Evolutionary conservation across 1,284 basidiomycete species (phyloP).

Genomic region (Microbotryum saponariae): DNA sequence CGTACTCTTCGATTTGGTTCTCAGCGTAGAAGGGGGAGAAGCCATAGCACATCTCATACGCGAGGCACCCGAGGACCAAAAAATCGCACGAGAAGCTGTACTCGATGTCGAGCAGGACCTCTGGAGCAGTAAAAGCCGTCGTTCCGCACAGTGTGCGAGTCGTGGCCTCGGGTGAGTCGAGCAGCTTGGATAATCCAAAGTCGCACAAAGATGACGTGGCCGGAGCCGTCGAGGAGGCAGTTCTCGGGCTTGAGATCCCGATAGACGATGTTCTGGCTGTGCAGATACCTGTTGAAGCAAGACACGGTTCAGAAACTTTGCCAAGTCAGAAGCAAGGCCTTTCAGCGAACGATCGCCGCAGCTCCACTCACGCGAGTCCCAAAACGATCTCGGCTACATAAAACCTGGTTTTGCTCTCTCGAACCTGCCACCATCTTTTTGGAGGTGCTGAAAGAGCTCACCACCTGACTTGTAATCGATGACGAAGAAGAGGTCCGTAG

Average conservation of each 20-base stretch:
- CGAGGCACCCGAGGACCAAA: constrained; percentile 40
- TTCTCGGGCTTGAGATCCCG: constrained; percentile 38
- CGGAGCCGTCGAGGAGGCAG: constrained; percentile 38
- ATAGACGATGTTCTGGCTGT: not conserved
- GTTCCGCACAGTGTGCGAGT: constrained; percentile 45
- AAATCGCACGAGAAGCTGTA: constrained; percentile 44
- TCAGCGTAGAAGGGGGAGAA: constrained; percentile 45
- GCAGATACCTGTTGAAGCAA: not conserved
- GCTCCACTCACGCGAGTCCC: constrained; percentile 37
- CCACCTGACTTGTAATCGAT: constrained; percentile 46
- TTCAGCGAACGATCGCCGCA: not conserved
- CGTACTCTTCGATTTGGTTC: constrained; percentile 38
- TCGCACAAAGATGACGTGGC: constrained; percentile 40
- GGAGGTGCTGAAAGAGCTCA: constrained; percentile 42
- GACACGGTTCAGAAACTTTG: no score
- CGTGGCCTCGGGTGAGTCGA: constrained; percentile 35
- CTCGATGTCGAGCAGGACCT: constrained; percentile 42
- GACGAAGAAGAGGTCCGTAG: constrained; percentile 39
- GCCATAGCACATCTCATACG: constrained; percentile 45
- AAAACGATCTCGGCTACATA: constrained; percentile 40
- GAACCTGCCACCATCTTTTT: constrained; percentile 38
- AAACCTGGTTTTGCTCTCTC: constrained; percentile 37
- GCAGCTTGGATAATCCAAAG: constrained; percentile 36
- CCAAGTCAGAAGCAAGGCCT: no score
- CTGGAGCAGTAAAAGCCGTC: constrained; percentile 37